phyloP scores from a whole-genome alignment of 148 eudicot species.

The Silene uniflora region DNA sequence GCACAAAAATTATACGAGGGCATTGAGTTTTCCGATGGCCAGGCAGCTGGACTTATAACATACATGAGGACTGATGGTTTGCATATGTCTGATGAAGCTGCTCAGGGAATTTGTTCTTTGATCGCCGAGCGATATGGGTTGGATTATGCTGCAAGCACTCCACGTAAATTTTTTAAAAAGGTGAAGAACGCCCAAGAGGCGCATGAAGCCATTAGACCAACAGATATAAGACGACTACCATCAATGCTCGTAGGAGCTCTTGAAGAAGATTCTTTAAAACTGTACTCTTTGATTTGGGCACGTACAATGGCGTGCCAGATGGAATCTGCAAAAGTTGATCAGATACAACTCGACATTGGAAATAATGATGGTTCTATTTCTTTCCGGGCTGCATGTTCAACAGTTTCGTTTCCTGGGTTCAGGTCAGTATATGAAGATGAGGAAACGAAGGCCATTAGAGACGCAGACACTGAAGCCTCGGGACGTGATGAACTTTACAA shows the following conservation, averaged over 20 bases:
- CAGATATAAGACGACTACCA: slow-evolving; percentile 67
- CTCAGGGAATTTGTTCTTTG: slow-evolving; percentile 51
- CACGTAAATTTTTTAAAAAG: slow-evolving; percentile 75
- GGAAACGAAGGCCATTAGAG: slow-evolving; percentile 49
- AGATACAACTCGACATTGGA: slow-evolving; percentile 72
- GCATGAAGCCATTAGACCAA: slow-evolving; percentile 97
- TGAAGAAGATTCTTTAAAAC: slow-evolving; percentile 73
- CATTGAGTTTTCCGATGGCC: slow-evolving; percentile 53
- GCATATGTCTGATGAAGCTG: slow-evolving; percentile 78
- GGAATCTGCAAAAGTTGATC: slow-evolving; percentile 64
- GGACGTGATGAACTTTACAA: slow-evolving; percentile 41
- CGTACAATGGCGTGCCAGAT: slow-evolving; percentile 94
- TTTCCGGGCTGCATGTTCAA: slow-evolving; percentile 70
- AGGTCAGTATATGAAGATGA: slow-evolving; percentile 65
- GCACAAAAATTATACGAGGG: slow-evolving; percentile 98
- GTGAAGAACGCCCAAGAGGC: slow-evolving; percentile 99
- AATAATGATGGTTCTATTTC: slow-evolving; percentile 44
- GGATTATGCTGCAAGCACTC: slow-evolving; percentile 44
- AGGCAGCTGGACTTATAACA: slow-evolving; percentile 77
- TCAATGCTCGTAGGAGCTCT: slow-evolving; percentile 58
- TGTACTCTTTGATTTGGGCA: slow-evolving; percentile 87
- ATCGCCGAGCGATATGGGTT: slow-evolving; percentile 69
- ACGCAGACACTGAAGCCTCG: slow-evolving; percentile 39
- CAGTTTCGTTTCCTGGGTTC: slow-evolving; percentile 64
- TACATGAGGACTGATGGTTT: slow-evolving; percentile 97